phyloP scores from a whole-genome alignment of 2,329 filamentous ascomycete species.

The Aureobasidium mangrovei region DNA sequence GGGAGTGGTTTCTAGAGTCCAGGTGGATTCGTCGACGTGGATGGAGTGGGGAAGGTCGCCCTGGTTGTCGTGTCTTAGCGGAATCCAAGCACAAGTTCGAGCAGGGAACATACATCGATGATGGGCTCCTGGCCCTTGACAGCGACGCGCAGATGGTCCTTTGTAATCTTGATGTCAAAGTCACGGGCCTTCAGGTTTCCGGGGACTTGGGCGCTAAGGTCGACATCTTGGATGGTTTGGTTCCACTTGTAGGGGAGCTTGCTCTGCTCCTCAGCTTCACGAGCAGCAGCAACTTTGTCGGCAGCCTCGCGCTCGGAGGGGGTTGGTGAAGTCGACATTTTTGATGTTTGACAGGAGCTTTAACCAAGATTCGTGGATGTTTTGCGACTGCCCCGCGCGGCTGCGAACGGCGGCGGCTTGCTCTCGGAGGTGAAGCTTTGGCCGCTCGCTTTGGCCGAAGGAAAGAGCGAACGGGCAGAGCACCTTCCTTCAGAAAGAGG shows the following conservation, averaged over 20 bases:
- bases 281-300: conserved; percentile 53
- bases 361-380: not conserved
- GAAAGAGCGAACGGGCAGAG: not conserved
- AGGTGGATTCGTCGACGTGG: conserved; percentile 78
- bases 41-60: conserved; percentile 77
- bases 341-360: not conserved
- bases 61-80: conserved; percentile 37
- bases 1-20: conserved; percentile 70
- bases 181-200: conserved; percentile 78
- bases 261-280: conserved; percentile 80
- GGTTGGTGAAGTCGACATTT: conserved; percentile 36
- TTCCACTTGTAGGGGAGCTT: conserved; percentile 95
- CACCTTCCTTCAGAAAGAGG: not conserved
- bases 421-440: conserved; percentile 10
- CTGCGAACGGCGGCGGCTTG: not conserved
- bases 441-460: not conserved
- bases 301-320: conserved; percentile 46
- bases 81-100: not conserved
- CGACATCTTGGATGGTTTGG: conserved; percentile 82
- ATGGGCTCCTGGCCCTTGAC: conserved; percentile 84
- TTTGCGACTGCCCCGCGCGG: conserved; percentile 8
- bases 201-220: conserved; percentile 68
- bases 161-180: conserved; percentile 73
- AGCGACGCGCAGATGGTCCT: conserved; percentile 65
- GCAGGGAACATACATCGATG: conserved; percentile 52